Base-by-base conservation (phyloP, 2,329 filamentous ascomycete species). In the Trichophaea hybrida region DNA sequence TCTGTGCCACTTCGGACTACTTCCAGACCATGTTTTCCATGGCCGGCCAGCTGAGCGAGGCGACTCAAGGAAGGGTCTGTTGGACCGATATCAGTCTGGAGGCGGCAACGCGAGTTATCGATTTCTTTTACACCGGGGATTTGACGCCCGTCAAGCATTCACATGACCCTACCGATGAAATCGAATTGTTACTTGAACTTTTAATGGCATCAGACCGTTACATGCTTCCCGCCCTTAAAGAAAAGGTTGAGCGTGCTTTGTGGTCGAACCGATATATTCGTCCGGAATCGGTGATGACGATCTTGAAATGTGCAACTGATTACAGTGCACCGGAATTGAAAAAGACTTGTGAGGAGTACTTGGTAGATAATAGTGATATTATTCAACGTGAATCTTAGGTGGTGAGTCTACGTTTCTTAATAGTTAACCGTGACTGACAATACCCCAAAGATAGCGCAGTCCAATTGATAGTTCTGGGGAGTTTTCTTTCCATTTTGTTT, bases 121-220 rank as follows among this genome's bases (percentile, higher is more conserved):
- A 62, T 37, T 65, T 57, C 10, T 59, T 65, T n/a, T 65, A 65
- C 37, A 60, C 57, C 2, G 62, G 60, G 32, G 5, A 17, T 6
- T 15, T 55, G 10, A n/a, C 34, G 38, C 6, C 10, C 1, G 12
- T 37, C 46, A 48, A 33, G 6, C 24, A 13, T n/a, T 49, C 58
- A 4, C 55, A 53, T 44, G 38, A 56, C 3, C 55, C 24, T 40
- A 50, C 56, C 17, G 34, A 37, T 44, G 10, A 44, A n/a, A 54
- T 62, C 5, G 61, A 65, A 38, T 44, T 49, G 13, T 52, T 65
- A 1, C 55, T 62, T 2, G 53, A 60, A 12, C 57, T 63, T n/a
- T 48, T 65, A 15, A 53, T 57, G n/a, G 48, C 59, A 24, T 55
- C 61, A 10, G 35, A 62, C 17, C 32, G 57, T 17, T 65, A 58